These are phyloP conservation scores for Claviceps sp. DNA, from an alignment of 2,329 filamentous ascomycete genomes.

Conservation along the genomic window DNA sequence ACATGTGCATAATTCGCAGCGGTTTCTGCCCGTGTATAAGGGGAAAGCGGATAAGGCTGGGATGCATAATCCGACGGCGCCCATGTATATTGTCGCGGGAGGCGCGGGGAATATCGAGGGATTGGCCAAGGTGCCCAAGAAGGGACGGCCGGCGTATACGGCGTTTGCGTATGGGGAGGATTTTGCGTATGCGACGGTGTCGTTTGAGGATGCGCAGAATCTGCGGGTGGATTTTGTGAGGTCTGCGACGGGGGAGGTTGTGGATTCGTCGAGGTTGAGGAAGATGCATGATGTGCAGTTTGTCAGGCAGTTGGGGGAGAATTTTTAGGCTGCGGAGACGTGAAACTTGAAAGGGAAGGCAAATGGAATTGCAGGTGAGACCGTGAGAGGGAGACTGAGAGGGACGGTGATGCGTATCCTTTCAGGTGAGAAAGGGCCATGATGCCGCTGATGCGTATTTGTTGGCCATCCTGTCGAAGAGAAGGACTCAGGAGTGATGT, in stretches of 20 bases:
- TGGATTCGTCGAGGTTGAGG: constrained; percentile 34
- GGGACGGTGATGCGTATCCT: too few relatives aligned
- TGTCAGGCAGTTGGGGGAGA: constrained; percentile 22
- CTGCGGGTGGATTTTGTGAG: constrained; percentile 37
- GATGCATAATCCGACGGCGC: constrained; percentile 19
- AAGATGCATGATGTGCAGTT: constrained; percentile 34
- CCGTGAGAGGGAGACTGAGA: not conserved
- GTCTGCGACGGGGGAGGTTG: constrained; percentile 31
- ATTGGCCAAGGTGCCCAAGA: constrained; percentile 19
- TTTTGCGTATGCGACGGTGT: constrained; percentile 37
- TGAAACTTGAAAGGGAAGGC: too few relatives aligned
- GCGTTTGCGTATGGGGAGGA: constrained; percentile 36
- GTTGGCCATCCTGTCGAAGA: not conserved
- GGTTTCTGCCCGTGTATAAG: constrained; percentile 30
- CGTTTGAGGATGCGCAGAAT: constrained; percentile 29
- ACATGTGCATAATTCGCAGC: constrained; percentile 45
- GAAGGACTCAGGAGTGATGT: too few relatives aligned
- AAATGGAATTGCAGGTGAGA: too few relatives aligned
- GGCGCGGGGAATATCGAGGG: constrained; percentile 45
- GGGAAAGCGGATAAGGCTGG: constrained; percentile 22
- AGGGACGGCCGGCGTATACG: constrained; percentile 26
- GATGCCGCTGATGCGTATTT: too few relatives aligned
- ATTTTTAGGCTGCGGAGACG: not conserved
- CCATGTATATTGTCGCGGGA: constrained; percentile 31
- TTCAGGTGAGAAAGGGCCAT: too few relatives aligned